phyloP scores from a whole-genome alignment of 2,329 filamentous ascomycete species.

The Colletotrichum trifolii region DNA sequence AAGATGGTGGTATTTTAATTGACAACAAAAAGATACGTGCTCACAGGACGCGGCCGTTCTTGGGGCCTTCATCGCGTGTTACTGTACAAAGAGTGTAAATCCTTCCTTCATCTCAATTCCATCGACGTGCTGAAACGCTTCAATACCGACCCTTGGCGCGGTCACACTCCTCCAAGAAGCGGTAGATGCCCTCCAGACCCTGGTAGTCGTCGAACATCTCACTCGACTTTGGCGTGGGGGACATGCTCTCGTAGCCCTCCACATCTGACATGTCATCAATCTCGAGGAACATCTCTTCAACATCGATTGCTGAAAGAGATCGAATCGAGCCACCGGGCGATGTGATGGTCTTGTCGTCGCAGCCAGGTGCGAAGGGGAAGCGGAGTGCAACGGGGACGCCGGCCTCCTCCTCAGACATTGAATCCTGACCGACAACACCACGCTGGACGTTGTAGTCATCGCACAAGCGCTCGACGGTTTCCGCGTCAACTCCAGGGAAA shows the following conservation, averaged over 20 bases:
- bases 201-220: conserved; percentile 60
- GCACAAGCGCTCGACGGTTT: conserved; percentile 84
- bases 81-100: conserved; percentile 41
- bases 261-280: conserved; percentile 55
- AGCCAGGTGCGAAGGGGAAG: conserved; percentile 84
- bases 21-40: neutral
- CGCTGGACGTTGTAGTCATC: conserved; percentile 87
- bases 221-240: conserved; percentile 53
- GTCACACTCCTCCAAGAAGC: conserved; percentile 69
- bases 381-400: conserved; percentile 80
- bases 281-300: conserved; percentile 53
- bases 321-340: conserved; percentile 61
- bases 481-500: conserved; percentile 90
- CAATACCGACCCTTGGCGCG: conserved; percentile 50
- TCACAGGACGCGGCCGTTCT: conserved; percentile 12
- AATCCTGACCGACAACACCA: conserved; percentile 82
- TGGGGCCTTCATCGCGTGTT: conserved; percentile 3
- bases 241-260: conserved; percentile 63
- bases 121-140: conserved; percentile 15
- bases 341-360: conserved; percentile 48
- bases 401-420: conserved; percentile 73
- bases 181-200: conserved; percentile 67
- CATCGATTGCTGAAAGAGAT: conserved; percentile 54
- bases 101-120: conserved; percentile 21
- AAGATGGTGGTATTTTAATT: no score